A percentile compares a stretch with the other conserved stretches of the same genome.
These are phyloP conservation scores for Lolium multiflorum DNA, from an alignment of 176 grass and related monocot genomes.

Conservation along the genomic window DNA sequence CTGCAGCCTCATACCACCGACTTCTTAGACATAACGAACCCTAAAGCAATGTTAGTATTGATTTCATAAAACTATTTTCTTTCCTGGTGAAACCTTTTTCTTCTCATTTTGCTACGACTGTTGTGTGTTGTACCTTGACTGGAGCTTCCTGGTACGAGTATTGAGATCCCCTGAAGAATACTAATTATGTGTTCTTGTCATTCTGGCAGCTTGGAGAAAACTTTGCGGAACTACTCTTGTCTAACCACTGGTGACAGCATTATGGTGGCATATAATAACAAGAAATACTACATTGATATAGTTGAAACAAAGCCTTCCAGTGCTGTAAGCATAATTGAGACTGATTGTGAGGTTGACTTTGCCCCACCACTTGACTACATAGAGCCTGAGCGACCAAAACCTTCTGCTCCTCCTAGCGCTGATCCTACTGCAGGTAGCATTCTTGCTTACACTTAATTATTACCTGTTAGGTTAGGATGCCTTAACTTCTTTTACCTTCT, in stretches of 20 bases:
- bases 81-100: slow-evolving; percentile 13
- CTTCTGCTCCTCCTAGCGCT: slow-evolving; percentile 45
- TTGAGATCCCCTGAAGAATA: slow-evolving; percentile 15
- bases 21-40: slow-evolving; percentile 95
- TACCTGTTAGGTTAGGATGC: neutral
- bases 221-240: slow-evolving; percentile 92
- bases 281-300: slow-evolving; percentile 99
- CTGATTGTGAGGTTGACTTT: slow-evolving; percentile 99
- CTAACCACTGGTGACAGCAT: slow-evolving; percentile 97
- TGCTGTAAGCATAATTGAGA: slow-evolving; percentile 98
- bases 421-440: slow-evolving; percentile 51
- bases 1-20: slow-evolving; percentile 98
- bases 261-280: slow-evolving; percentile 98
- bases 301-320: slow-evolving; percentile 92
- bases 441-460: neutral
- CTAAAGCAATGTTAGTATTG: slow-evolving; percentile 94
- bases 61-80: slow-evolving; percentile 36
- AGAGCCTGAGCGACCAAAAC: slow-evolving; percentile 72
- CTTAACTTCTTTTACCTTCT: slow-evolving; percentile 32
- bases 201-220: slow-evolving; percentile 89
- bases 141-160: slow-evolving; percentile 5
- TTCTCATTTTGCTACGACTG: slow-evolving; percentile 15
- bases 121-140: neutral
- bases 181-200: slow-evolving; percentile 31
- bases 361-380: slow-evolving; percentile 96